Base-by-base conservation (phyloP, 2,329 filamentous ascomycete genomes). In the Talaromyces sp. region DNA sequence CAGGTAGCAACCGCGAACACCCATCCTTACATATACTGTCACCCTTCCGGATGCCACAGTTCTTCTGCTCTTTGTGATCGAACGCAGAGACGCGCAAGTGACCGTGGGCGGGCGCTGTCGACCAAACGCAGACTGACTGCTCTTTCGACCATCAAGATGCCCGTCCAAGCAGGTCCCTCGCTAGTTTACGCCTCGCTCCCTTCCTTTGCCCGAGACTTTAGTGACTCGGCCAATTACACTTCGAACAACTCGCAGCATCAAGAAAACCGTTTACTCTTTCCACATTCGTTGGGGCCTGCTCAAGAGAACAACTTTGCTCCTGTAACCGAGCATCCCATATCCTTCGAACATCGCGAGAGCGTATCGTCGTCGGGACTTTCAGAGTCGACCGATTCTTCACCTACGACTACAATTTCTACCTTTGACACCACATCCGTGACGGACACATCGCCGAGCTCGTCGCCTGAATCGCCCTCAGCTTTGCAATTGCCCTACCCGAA, bases 391-490 rank as follows among this genome's bases (percentile, higher is more conserved):
- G 93, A 97, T 73, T 97, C 94, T 25, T 98, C 94, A 9, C 95
- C 95, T 1, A 98, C 94, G 8, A 97, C 93, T 3, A 97, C 94
- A 2, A 86, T 95, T 59, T 97, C 93, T 6, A 97, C 92, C 22
- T 92, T 94, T 68, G 94, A 97, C 79, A 96, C 93, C 5, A 94
- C 92, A 9, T 91, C 92, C 35, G 84, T 95, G 58, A 93, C 93
- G 35, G 94, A 98, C 72, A 90, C 92, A 8, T 97, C 94, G 5
- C 93, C 95, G 3, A 94, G 90, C 61, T 92, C 93, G 25, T 97
- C 94, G 1, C 94, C 94, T 9, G 93, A 97, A 78, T 97, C 95
- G 2, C 92, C 93, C 1, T 82, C 90, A 63, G 90, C 90, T 64
- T 83, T 93, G 63, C 88, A 91, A 62, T 75, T 83, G 63, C 74